Conservation (phyloP, 805 yeast species). For the Hanseniaspora guilliermondii region DNA sequence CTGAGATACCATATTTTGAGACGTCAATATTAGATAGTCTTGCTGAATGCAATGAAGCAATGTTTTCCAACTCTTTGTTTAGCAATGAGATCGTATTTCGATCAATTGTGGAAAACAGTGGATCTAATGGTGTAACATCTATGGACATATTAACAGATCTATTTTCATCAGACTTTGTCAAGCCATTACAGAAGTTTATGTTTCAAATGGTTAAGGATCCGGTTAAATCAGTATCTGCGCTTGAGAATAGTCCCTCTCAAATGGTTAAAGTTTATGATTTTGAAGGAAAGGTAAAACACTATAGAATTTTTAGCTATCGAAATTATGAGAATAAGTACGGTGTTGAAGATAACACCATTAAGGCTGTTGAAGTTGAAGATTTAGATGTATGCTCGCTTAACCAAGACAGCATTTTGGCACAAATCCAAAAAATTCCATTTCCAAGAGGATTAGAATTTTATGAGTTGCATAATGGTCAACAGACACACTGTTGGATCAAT, state of each 20-base stretch:
- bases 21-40: not conserved
- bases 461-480: not conserved
- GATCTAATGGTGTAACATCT: slow-evolving; percentile 44
- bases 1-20: not conserved
- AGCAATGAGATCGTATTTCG: slow-evolving; percentile 57
- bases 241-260: slow-evolving; percentile 24
- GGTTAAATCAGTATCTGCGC: slow-evolving; percentile 24
- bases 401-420: not conserved
- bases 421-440: not conserved
- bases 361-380: slow-evolving; percentile 21
- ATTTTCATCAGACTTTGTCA: slow-evolving; percentile 42
- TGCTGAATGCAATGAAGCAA: not conserved
- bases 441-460: not conserved
- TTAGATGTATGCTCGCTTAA: slow-evolving; percentile 4
- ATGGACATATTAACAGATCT: slow-evolving; percentile 40
- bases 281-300: slow-evolving; percentile 62
- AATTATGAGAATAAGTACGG: slow-evolving; percentile 28
- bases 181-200: slow-evolving; percentile 40
- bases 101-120: slow-evolving; percentile 33
- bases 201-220: slow-evolving; percentile 37
- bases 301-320: slow-evolving; percentile 44
- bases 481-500: not conserved
- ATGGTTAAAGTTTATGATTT: slow-evolving; percentile 57
- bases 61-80: slow-evolving; percentile 35
- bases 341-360: slow-evolving; percentile 19